Evolutionary conservation across 2,329 filamentous ascomycete species (phyloP), one percentile per base, ranked within the genome.

Genomic region (Trichoderma koningii): DNA sequence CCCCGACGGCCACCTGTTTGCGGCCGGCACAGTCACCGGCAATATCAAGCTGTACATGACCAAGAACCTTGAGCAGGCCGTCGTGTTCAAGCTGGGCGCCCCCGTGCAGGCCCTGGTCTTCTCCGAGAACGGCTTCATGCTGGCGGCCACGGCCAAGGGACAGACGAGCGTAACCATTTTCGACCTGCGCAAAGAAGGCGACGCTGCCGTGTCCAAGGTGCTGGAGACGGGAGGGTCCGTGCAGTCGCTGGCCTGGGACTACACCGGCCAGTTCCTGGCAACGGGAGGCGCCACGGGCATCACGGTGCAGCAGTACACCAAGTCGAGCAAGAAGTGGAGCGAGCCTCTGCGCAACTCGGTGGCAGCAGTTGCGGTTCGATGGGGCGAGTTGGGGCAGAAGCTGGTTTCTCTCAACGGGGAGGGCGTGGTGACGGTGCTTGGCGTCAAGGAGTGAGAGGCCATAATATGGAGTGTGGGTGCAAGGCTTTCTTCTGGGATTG

Each of bases 81-180:
- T 92, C 30, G 87, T 86, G 63, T 97, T 96, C 76, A 80, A 78
- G 21, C 78, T 89, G 1, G 86, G 84, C 7, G 87, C 87, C 0
- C 87, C 93, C 0, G 84, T 97, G 3, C 87, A 91, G 71, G 86
- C 87, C 12, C 80, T 99, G 47, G 83, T 85, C 66, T 99, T 99
- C 78, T 97, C 93, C 0, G 95, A 99, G 77, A 99, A 99, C 71
- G 95, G 95, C 26, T 97, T 91, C 72, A 98, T 93, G 92, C 88
- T 99, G 69, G 94, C 94, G 1, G 90, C 92, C 5, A 89, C 89
- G 7, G 87, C 89, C 66, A 88, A 92, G 76, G 88, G 87, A 34
- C 91, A 93, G 69, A 90, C 87, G 23, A 89, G 83, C 26, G 89
- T 97, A 44, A 91, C 91, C 10, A 87, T 98, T 63, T 98, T 96